Base-by-base conservation (phyloP, 2,329 filamentous ascomycete genomes). In the Acrodontium crateriforme region DNA sequence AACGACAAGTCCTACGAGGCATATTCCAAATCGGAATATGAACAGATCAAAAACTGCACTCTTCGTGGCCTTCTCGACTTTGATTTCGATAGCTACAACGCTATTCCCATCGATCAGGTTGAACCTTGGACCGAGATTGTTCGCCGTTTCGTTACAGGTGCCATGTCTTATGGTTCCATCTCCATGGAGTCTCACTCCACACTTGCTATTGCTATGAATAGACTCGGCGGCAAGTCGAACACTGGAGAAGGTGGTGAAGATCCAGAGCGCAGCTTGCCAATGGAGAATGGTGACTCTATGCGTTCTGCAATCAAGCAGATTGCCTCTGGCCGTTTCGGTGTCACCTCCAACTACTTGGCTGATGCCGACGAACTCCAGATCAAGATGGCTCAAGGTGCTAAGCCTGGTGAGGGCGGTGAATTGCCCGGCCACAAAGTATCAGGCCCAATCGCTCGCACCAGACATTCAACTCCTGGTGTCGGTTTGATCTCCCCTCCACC, bases 61-160 rank as follows among this genome's bases (percentile, higher is more conserved):
- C 73, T 95, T 6, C 82, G 87, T 53, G 87, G 87, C 50, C 71
- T 94, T 51, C 71, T 95, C 22, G 87, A 95, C 56, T 95, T 95
- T 62, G 84, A 91, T 56, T 94, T 93, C 44, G 85, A 94, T 25
- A 79, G 89, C 41, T 68, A 74, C 42, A 73, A 68, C 10, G 74
- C 85, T 1, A 82, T 95, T 15, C 83, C 85, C 4, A 92, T 95
- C 41, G 87, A 94, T 44, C 85, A 94, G 57, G 87, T 95, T 33
- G 87, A 95, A 62, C 83, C 87, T 12, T 95, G 87, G 87, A 94
- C 87, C 3, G 85, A 94, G 48, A 94, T 95, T 45, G 87, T 94
- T 24, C 80, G 87, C 40, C 80, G 87, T 38, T 94, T 94, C 63
- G 89, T 87, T 46, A 94, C 87, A 20, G 87, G 87, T 53, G 87